Evolutionary conservation across 306 rosid species (phyloP), one percentile per base, ranked within the genome.

Genomic region (Biancaea sappan): DNA sequence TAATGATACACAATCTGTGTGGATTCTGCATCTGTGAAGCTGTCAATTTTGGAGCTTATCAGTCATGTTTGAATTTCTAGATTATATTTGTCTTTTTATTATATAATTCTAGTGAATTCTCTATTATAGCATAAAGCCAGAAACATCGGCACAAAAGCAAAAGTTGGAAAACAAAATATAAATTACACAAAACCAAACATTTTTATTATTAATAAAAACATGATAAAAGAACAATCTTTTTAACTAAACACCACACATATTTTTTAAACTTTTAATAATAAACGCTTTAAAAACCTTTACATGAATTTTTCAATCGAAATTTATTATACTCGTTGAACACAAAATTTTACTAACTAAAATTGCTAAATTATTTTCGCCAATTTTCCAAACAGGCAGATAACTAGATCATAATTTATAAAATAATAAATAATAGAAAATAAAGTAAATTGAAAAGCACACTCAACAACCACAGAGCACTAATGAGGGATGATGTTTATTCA

Each of bases 401-500:
- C 18, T 4, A 4, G n/a, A n/a, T n/a, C n/a, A n/a, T n/a, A n/a
- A n/a, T n/a, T n/a, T n/a, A n/a, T 47, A 48, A 47, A 48, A 54
- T 24, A 12, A 8, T 15, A 46, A 9, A 32, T 26, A 22, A 58
- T n/a, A 43, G 2, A 4, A 46, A 26, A 53, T 21, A 9, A 22
- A 2, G 15, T 10, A 14, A 56, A 26, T 1, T 64, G n/a, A 58
- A 41, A 63, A 80, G 44, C 4, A 60, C 1, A 5, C 22, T 10
- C 85, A 84, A 80, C 88, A 21, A 84, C 85, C 83, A 18, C 75
- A 57, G 4, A 77, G 82, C 87, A 84, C 84, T 80, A 56, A 47
- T 31, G 71, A 54, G 26, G 74, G 28, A 31, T 19, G 52, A 44
- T 35, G 74, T 53, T 26, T 79, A 66, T 84, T 80, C 43, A 73